Evolutionary conservation across 2,329 filamentous ascomycete species (phyloP), one percentile per base, ranked within the genome.

Genomic region (Spiromastix sp.): DNA sequence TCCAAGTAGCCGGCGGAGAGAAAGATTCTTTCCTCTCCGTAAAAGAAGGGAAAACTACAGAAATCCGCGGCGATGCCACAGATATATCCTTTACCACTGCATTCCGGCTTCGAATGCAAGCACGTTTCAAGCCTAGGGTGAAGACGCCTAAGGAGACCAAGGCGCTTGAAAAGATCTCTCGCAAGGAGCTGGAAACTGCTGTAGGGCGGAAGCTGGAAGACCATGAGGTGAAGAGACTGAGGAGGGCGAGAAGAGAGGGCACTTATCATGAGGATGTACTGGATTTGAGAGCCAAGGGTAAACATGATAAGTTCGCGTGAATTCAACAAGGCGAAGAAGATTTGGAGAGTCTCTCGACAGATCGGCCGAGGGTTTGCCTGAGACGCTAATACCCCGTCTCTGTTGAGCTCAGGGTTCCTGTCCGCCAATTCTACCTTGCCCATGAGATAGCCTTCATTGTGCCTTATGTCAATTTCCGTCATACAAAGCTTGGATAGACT

Each of bases 31-130:
- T 81, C 54, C 45, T 95, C 10, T 70, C 73, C 1, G 66, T 76
- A 30, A 73, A 72, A 48, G 67, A 80, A 12, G 61, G 49, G 9
- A 48, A 45, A 7, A 47, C 65, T 7, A 63, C 61, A 21, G 80
- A 87, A 46, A 67, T 93, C 9, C 76, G 85, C 20, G 86, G 85
- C 32, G 85, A 94, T 56, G 80, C 76, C 5, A 74, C 79, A 10
- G 62, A 65, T 6, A 74, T 78, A 33, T 72, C 68, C 4, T 83
- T 82, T 51, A 73, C 72, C 48, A 85, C 84, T 7, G 81, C 78
- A 5, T 56, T 93, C 41, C 72, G 85, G 32, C 74, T 96, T 49
- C 81, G 87, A 36, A 95, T 96, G 87, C 89, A 96, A 64, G 85
- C 89, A 15, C 72, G 84, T 33, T 96, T 93, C 66, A 95, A 95